These are phyloP conservation scores for Kluyveromyces marxianus DNA, from an alignment of 1,139 yeast genomes.

Conservation along the genomic window DNA sequence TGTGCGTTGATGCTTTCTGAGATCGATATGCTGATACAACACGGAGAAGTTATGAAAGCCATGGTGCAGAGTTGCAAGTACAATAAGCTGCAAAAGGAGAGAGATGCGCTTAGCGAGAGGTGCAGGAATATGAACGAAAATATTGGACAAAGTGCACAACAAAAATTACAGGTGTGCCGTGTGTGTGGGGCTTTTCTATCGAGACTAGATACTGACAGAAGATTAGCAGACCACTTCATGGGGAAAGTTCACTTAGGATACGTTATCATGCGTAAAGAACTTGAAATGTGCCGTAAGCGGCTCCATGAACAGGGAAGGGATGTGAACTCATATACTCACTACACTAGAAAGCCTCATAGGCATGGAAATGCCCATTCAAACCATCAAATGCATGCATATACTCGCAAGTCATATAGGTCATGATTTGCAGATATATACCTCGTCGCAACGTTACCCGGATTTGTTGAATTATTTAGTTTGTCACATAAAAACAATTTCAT, in stretches of 20 bases:
- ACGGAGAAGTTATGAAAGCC: slow-evolving; percentile 47
- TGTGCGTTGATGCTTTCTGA: slow-evolving; percentile 69
- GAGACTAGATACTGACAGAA: slow-evolving; percentile 76
- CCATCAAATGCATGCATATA: neutral
- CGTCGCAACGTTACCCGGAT: neutral
- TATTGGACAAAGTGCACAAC: slow-evolving; percentile 82
- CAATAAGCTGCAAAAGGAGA: slow-evolving; percentile 38
- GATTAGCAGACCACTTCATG: slow-evolving; percentile 85
- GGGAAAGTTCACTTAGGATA: slow-evolving; percentile 85
- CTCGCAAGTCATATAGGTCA: neutral
- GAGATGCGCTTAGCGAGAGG: slow-evolving; percentile 44
- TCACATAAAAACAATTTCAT: neutral
- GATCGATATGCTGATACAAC: slow-evolving; percentile 46
- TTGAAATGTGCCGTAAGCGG: slow-evolving; percentile 38
- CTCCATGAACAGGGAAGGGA: slow-evolving; percentile 12
- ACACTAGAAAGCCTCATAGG: neutral
- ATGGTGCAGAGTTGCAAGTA: slow-evolving; percentile 38
- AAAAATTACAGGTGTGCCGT: slow-evolving; percentile 83
- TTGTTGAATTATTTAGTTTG: too few species aligned
- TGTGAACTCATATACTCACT: neutral
- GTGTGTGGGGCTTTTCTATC: slow-evolving; percentile 89
- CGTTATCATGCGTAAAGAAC: slow-evolving; percentile 64
- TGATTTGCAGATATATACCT: neutral
- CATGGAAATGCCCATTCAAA: neutral
- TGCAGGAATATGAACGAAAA: slow-evolving; percentile 61